A percentile compares a stretch with the other conserved stretches of the same genome.
phyloP scores from a whole-genome alignment of 495 filamentous ascomycete genomes.

The Tuber aestivum region DNA sequence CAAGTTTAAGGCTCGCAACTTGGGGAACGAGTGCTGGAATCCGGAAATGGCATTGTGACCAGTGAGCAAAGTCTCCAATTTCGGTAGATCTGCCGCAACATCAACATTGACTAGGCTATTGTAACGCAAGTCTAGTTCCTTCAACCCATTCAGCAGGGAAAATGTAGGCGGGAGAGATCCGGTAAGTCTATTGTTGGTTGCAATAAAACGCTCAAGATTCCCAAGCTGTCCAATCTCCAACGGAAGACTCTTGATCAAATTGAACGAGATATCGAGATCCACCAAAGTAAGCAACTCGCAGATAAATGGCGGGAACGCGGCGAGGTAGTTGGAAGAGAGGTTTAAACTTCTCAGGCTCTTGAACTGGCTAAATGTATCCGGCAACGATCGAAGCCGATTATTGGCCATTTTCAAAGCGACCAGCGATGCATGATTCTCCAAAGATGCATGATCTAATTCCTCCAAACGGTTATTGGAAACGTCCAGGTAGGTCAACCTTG shows the following conservation, averaged over 20 bases:
- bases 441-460: conserved; percentile 72
- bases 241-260: conserved; percentile 70
- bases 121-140: conserved; percentile 89
- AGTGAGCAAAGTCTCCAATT: conserved; percentile 74
- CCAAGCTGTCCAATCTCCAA: conserved; percentile 68
- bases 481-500: conserved; percentile 77
- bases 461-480: conserved; percentile 91
- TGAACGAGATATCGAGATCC: conserved; percentile 96
- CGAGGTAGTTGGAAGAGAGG: conserved; percentile 85
- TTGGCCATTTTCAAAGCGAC: conserved; percentile 89
- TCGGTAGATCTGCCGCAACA: conserved; percentile 70
- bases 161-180: conserved; percentile 68
- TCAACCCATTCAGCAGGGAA: conserved; percentile 64
- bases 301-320: conserved; percentile 75
- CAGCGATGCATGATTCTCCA: conserved; percentile 64
- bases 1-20: conserved; percentile 72
- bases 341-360: conserved; percentile 71
- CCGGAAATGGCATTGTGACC: conserved; percentile 88
- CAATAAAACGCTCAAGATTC: conserved; percentile 79
- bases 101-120: conserved; percentile 84
- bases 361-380: conserved; percentile 73
- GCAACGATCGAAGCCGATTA: conserved; percentile 72
- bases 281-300: conserved; percentile 75
- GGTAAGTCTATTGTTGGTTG: conserved; percentile 84
- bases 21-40: conserved; percentile 78